Conservation (phyloP, 169 alveolate genomes). For the Cryptosporidium viatorum region DNA sequence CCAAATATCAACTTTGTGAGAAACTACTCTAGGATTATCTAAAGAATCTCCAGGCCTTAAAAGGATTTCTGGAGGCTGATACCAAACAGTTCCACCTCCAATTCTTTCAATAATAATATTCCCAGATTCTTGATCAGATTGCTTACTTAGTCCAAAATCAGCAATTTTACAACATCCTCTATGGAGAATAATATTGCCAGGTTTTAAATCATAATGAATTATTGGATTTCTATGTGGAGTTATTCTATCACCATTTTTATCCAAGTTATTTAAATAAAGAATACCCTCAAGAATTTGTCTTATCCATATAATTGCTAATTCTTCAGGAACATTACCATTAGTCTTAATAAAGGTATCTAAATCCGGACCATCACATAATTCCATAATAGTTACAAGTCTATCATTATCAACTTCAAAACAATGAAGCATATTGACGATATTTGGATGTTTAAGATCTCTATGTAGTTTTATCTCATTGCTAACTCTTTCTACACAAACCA, state of each 20-base stretch:
- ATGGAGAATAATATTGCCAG: conserved; percentile 89
- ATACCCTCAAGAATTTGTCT: conserved; percentile 85
- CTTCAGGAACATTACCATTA: conserved; percentile 89
- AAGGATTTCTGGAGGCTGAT: conserved; percentile 92
- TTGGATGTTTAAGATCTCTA: conserved; percentile 87
- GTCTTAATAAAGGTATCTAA: conserved; percentile 87
- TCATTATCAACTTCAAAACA: conserved; percentile 88
- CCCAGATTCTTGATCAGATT: conserved; percentile 32
- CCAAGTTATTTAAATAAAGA: conserved; percentile 39
- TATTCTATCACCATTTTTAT: conserved; percentile 31
- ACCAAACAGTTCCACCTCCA: conserved; percentile 93
- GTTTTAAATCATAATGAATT: conserved; percentile 85
- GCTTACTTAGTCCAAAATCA: conserved; percentile 89
- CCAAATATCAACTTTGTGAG: conserved; percentile 89
- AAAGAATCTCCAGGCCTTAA: conserved; percentile 80
- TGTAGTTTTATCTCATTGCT: conserved; percentile 90
- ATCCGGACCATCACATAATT: conserved; percentile 89
- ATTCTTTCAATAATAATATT: conserved; percentile 81
- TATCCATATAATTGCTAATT: conserved; percentile 88
- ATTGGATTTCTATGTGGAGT: conserved; percentile 45
- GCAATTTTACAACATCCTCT: conserved; percentile 89
- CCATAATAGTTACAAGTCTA: conserved; percentile 86
- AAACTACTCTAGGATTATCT: conserved; percentile 73
- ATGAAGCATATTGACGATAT: conserved; percentile 91
- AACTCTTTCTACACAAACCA: conserved; percentile 87